Conservation (phyloP, 139 green algal genomes). For the Volvox africanus region DNA sequence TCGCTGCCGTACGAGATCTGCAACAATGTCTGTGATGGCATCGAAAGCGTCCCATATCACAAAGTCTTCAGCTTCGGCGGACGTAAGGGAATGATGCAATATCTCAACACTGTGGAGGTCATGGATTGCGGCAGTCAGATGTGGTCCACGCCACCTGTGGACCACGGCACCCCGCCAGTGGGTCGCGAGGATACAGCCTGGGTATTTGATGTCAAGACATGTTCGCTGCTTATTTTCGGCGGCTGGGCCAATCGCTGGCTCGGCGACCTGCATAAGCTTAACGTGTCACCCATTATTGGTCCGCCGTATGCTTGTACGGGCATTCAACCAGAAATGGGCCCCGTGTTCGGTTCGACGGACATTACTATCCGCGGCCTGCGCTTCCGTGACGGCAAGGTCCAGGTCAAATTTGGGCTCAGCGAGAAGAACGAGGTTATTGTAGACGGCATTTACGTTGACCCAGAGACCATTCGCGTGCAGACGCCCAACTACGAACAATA, state of each 20-base stretch:
- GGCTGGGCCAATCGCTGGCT: conserved; percentile 91
- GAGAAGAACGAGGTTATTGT: conserved; percentile 79
- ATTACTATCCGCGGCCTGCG: conserved; percentile 83
- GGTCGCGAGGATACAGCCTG: conserved; percentile 85
- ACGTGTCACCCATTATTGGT: conserved; percentile 90
- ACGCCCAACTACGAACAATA: conserved; percentile 89
- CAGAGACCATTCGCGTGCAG: conserved; percentile 73
- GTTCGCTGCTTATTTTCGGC: conserved; percentile 86
- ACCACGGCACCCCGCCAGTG: conserved; percentile 53
- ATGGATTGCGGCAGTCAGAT: conserved; percentile 84
- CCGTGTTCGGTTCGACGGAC: conserved; percentile 87
- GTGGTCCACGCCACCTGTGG: conserved; percentile 76
- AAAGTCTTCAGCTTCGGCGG: conserved; percentile 91
- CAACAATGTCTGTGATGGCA: conserved; percentile 80
- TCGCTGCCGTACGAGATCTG: conserved; percentile 73
- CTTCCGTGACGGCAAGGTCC: conserved; percentile 85
- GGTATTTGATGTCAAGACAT: conserved; percentile 84
- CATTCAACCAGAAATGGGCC: conserved; percentile 78
- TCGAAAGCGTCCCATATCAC: conserved; percentile 90
- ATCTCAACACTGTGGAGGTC: conserved; percentile 80
- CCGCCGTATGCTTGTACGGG: conserved; percentile 88
- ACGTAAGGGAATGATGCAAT: conserved; percentile 85
- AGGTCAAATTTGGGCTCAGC: conserved; percentile 76
- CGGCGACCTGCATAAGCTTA: conserved; percentile 84
- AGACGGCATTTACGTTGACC: conserved; percentile 78